phyloP scores from a whole-genome alignment of 768 basidiomycete species.

The Rhizopogon salebrosus region DNA sequence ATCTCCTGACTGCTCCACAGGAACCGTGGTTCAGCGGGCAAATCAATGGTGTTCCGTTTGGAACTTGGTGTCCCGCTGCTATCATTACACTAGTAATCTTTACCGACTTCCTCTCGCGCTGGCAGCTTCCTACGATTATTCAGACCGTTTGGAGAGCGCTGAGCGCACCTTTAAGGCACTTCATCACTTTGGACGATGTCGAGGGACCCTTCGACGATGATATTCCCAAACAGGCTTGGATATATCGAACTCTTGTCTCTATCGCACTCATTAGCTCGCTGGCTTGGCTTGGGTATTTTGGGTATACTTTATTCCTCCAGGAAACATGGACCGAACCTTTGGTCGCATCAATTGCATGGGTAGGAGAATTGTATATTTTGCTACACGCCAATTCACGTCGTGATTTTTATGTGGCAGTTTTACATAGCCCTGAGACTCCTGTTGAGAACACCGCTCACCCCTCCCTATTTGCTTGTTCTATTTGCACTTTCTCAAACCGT shows the following conservation, averaged over 20 bases:
- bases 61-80: conserved; percentile 2
- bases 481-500: conserved; percentile 37
- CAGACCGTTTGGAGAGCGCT: conserved; percentile 16
- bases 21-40: conserved; percentile 2
- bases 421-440: conserved; percentile 38
- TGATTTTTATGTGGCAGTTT: conserved; percentile 24
- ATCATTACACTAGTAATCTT: conserved; percentile 27
- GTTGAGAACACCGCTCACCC: conserved; percentile 39
- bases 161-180: conserved; percentile 44
- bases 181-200: conserved; percentile 48
- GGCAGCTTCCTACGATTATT: conserved; percentile 21
- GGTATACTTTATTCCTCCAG: conserved; percentile 26
- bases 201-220: conserved; percentile 25
- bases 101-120: conserved; percentile 20
- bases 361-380: conserved; percentile 24
- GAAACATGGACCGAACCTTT: conserved; percentile 24
- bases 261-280: conserved; percentile 35
- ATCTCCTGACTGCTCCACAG: not conserved
- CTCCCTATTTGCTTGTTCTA: conserved; percentile 46
- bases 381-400: conserved; percentile 4
- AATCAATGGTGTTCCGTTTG: conserved; percentile 2
- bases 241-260: conserved; percentile 28
- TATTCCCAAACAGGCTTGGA: conserved; percentile 17
- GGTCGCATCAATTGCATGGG: conserved; percentile 44
- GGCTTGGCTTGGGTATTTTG: conserved; percentile 39